Base-by-base conservation (phyloP, 2,329 filamentous ascomycete genomes). In the Ophiostoma tasmaniense region DNA sequence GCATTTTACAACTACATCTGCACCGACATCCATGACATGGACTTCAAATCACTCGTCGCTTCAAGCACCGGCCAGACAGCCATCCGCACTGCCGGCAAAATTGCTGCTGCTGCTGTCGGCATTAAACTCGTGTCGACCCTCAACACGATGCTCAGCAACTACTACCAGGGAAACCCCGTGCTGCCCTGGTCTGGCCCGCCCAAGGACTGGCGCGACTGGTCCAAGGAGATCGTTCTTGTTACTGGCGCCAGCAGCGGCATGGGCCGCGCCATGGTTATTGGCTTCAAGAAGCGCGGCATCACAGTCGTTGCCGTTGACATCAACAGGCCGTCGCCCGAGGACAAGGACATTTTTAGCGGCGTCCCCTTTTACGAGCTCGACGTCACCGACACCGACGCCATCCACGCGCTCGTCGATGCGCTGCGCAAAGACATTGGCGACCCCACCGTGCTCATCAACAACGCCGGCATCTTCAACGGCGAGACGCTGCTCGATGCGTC, bases 231-330 rank as follows among this genome's bases (percentile, higher is more conserved):
- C 66, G 87, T 91, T 2, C 80, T 93, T 61, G 83, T 93, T 25
- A 93, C 91, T 0, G 90, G 91, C 8, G 91, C 91, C 8, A 87
- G 88, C 59, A 86, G 86, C 69, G 91, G 91, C 0, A 92, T 94
- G 74, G 91, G 91, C 17, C 85, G 84, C 25, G 79, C 84, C 50
- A 82, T 92, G 2, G 89, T 90, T 17, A 81, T 83, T 72, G 76
- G 89, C 67, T 80, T 95, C n/a, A 87, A 86, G 0, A 85, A 88
- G 75, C 80, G 79, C 71, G 85, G 85, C 0, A 81, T 90, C 73
- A 90, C 85, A 72, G 88, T 93, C 30, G n/a, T 64, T n/a, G 61
- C 61, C 42, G 88, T 88, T 0, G 87, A 93, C 1, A 76, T 93
- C 45, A 91, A 94, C 78, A 82, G 91, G 42, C 86, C 89, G 73